phyloP scores from a whole-genome alignment of 2,329 filamentous ascomycete species.

The Penicillium sp. region DNA sequence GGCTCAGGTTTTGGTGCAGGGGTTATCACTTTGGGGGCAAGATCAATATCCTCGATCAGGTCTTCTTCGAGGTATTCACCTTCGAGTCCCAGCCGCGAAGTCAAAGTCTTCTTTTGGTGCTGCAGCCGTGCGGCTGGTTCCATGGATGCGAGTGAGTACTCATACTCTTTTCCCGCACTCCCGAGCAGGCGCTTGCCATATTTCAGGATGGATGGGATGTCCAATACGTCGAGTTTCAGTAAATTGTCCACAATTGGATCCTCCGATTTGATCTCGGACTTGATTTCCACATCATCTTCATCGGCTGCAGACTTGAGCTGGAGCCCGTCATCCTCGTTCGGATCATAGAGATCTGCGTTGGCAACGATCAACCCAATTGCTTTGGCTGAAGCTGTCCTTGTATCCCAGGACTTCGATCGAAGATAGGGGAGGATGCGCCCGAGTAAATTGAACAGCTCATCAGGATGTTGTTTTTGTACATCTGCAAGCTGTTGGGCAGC shows the following conservation, averaged over 20 bases:
- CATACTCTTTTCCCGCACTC: constrained; percentile 74
- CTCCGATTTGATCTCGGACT: constrained; percentile 40
- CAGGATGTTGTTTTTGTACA: constrained; percentile 95
- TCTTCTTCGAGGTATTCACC: constrained; percentile 84
- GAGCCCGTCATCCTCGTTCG: constrained; percentile 68
- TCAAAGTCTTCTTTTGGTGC: constrained; percentile 85
- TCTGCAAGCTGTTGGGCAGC: constrained; percentile 95
- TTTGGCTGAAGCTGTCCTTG: constrained; percentile 84
- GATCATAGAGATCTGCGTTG: constrained; percentile 82
- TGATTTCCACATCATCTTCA: constrained; percentile 44
- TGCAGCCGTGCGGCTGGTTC: constrained; percentile 76
- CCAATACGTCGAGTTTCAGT: constrained; percentile 69
- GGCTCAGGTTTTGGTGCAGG: constrained; percentile 51
- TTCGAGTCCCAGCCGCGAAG: constrained; percentile 74
- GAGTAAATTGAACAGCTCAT: constrained; percentile 93
- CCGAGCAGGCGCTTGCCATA: constrained; percentile 80
- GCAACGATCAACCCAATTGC: constrained; percentile 91
- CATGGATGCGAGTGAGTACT: constrained; percentile 76
- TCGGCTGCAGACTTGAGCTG: constrained; percentile 50
- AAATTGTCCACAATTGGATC: constrained; percentile 49
- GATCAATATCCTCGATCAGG: constrained; percentile 63
- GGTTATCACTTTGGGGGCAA: constrained; percentile 46
- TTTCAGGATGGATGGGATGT: constrained; percentile 74
- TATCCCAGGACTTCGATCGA: constrained; percentile 95
- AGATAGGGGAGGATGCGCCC: constrained; percentile 94